Evolutionary conservation across 2,329 filamentous ascomycete species (phyloP), one percentile per base, ranked within the genome.

Genomic region (Monilinia laxa): DNA sequence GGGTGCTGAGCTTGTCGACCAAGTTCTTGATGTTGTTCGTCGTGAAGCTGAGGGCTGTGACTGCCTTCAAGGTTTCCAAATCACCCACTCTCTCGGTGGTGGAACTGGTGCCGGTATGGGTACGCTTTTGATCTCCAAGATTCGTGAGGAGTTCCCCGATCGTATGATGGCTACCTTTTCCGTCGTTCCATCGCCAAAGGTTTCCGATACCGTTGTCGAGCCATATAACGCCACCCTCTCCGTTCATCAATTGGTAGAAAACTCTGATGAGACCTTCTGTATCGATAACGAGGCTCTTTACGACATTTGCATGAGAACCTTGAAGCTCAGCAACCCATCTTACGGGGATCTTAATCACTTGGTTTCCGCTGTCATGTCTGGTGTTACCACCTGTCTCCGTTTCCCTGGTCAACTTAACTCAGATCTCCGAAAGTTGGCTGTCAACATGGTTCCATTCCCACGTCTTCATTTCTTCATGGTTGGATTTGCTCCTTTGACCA

Each of bases 381-480:
- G 95, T 81, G 92, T 99, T 78, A 97, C 95, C 79, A 98, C 95
- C 77, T 98, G 92, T 81, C 86, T 99, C 79, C 95, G 95, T 83
- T 99, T 99, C 92, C 95, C 95, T 67, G 95, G 95, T 80, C 95
- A 99, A 87, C 90, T 99, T 75, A 99, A 99, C 91, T 99, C 95
- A 79, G 95, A 99, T 81, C 91, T 99, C 75, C 93, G 95, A 85
- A 99, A 99, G 87, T 85, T 99, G 78, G 95, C 95, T 75, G 95
- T 99, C 83, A 99, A 99, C 92, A 99, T 99, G 87, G 95, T 99
- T 83, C 95, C 95, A 71, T 99, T 99, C 91, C 95, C 95, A 75
- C 95, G 95, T 93, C 92, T 99, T 72, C 95, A 99, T 84, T 99
- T 99, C 90, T 99, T 99, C 90, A 99, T 99, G 95, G 95, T 99